Base-by-base conservation (phyloP, 129 eudicot species). In the Pittosporum tobira region DNA sequence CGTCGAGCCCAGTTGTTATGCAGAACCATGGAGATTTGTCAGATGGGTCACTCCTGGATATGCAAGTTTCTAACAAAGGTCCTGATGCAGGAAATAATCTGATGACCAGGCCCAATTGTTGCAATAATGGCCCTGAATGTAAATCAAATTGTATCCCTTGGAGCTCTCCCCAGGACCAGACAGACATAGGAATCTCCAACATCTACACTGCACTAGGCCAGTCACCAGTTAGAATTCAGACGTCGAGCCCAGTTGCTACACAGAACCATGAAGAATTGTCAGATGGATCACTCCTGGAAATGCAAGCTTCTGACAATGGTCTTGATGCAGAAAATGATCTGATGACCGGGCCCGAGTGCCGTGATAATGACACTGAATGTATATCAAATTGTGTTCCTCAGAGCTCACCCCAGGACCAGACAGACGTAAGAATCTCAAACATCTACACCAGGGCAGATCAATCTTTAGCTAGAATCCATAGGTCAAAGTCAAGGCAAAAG, bases 401-500 rank as follows among this genome's bases (percentile, higher is more conserved):
- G 71, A 70, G 43, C 57, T 85, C 94, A 10, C 84, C 89, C 42
- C 74, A 53, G 44, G 78, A 68, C 27, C 80, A 71, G 68, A 66
- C 71, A 22, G 84, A 77, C 67, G 71, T 64, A 56, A 80, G 74
- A 66, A 63, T 82, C 58, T 61, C 74, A 62, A 70, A 70, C 71
- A 71, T 69, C 29, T 78, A 60, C 57, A 56, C 62, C 63, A 82
- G 62, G 18, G 70, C 80, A 44, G 87, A 83, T 63, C 71, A 23
- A 67, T 90, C 95, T 24, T 74, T 83, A 54, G 89, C 89, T 55
- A 77, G 83, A 75, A 70, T 86, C 19, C 94, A 86, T 61, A 83
- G 95, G 72, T 90, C 98, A 52, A 90, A 60, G 72, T 78, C 98
- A 10, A 77, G 98, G 61, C 98, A 90, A 80, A 86, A 71, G 77